These are phyloP conservation scores for Fusarium cicatricum DNA, from an alignment of 2,329 filamentous ascomycete species.

Conservation along the genomic window DNA sequence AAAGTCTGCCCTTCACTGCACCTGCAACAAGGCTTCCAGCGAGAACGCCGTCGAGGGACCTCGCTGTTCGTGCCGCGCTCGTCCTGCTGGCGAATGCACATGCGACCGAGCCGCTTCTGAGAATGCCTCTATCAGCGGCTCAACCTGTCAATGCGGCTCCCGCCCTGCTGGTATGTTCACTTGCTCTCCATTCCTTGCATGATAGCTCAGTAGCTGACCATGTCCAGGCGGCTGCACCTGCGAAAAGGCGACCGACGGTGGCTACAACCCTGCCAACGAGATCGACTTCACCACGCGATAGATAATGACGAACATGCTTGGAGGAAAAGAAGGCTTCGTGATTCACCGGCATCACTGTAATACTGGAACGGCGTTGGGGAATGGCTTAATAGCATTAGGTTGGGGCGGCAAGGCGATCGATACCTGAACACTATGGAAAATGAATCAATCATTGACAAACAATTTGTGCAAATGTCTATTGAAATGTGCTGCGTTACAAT, in stretches of 20 bases:
- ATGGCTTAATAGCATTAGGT: slow-evolving; percentile 2
- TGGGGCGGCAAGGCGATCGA: slow-evolving; percentile 19
- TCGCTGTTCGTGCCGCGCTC: slow-evolving; percentile 84
- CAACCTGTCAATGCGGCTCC: slow-evolving; percentile 79
- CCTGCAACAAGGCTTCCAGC: slow-evolving; percentile 75
- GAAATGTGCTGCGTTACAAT: no score
- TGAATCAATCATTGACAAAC: neutral
- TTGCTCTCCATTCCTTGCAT: neutral
- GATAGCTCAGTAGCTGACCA: slow-evolving; percentile 17
- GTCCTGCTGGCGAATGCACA: slow-evolving; percentile 81
- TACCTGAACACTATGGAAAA: slow-evolving; percentile 17
- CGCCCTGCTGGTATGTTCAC: slow-evolving; percentile 70
- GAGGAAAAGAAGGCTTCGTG: neutral
- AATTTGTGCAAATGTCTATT: neutral
- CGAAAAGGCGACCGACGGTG: slow-evolving; percentile 72
- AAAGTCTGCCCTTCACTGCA: slow-evolving; percentile 85
- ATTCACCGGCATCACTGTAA: slow-evolving; percentile 16
- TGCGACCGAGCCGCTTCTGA: slow-evolving; percentile 77
- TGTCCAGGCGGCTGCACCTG: slow-evolving; percentile 77
- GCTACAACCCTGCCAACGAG: slow-evolving; percentile 72
- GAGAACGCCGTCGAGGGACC: slow-evolving; percentile 80
- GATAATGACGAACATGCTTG: slow-evolving; percentile 22
- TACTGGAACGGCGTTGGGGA: slow-evolving; percentile 35
- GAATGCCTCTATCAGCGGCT: slow-evolving; percentile 68
- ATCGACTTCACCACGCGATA: slow-evolving; percentile 82